A percentile compares a stretch with the other conserved stretches of the same genome.
Evolutionary conservation across 371 early-diverging fungal genomes (phyloP).

Genomic region (Rhizopus arrhizus): DNA sequence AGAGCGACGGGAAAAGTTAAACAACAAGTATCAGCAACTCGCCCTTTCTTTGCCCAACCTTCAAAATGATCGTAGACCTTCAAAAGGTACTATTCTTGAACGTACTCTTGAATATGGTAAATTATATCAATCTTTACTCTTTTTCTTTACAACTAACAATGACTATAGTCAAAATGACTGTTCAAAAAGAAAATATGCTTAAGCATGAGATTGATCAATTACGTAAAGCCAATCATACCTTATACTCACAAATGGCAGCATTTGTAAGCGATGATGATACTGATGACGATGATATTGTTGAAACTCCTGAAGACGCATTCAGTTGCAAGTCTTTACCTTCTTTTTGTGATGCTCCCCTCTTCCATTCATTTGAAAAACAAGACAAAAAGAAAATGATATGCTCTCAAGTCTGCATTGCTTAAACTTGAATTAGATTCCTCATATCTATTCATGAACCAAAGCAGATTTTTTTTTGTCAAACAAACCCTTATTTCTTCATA

Average conservation of each 20-base stretch:
- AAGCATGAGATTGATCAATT: slow-evolving; percentile 38
- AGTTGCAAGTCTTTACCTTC: neutral
- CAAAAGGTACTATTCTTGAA: slow-evolving; percentile 72
- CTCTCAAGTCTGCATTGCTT: no score
- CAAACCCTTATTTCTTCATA: no score
- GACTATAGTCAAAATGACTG: slow-evolving; percentile 30
- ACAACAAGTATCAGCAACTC: slow-evolving; percentile 71
- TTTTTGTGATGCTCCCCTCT: neutral
- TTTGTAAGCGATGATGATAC: neutral
- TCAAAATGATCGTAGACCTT: slow-evolving; percentile 67
- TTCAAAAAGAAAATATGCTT: slow-evolving; percentile 38
- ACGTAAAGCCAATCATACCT: slow-evolving; percentile 32
- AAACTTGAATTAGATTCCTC: no score
- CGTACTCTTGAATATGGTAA: slow-evolving; percentile 59
- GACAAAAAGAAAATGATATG: neutral
- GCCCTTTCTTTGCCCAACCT: slow-evolving; percentile 73
- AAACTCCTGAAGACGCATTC: neutral
- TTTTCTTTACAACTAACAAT: neutral
- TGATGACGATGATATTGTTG: neutral
- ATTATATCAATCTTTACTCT: neutral
- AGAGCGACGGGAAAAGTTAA: slow-evolving; percentile 71
- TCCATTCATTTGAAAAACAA: neutral
- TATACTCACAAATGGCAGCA: slow-evolving; percentile 31
- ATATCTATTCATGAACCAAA: no score
- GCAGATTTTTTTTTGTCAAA: no score